Conservation (phyloP, 192 early-diverging fungal genomes). For the Thoreauomyces humboldtii region DNA sequence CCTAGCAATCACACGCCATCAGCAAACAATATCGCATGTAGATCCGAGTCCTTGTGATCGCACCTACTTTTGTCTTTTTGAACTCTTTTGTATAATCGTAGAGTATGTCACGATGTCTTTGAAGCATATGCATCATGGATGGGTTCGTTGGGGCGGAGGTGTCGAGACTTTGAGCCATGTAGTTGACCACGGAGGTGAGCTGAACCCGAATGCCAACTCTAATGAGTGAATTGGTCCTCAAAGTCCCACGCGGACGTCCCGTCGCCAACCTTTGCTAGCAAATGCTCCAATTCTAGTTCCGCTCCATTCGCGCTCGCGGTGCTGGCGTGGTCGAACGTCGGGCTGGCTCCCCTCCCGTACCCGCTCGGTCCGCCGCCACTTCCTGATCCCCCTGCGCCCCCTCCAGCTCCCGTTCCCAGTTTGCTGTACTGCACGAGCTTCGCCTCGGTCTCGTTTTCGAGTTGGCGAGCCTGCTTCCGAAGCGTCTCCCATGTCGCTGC, state of each 20-base stretch:
- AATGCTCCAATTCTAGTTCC: constrained; percentile 60
- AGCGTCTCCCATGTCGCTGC: constrained; percentile 60
- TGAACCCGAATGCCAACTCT: constrained; percentile 19
- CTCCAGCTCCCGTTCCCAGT: constrained; percentile 23
- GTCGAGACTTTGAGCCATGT: constrained; percentile 65
- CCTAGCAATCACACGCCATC: too few relatives aligned
- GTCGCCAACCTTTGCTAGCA: constrained; percentile 57
- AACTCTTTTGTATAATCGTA: constrained; percentile 80
- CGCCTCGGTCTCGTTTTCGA: constrained; percentile 71
- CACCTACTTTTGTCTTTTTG: constrained; percentile 60
- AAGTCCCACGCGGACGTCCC: not conserved
- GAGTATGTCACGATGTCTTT: constrained; percentile 73
- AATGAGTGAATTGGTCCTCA: not conserved
- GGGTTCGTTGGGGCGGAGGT: constrained; percentile 50
- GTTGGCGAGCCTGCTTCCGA: constrained; percentile 65
- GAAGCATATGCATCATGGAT: constrained; percentile 70
- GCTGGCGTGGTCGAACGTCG: not conserved
- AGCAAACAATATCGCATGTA: too few relatives aligned
- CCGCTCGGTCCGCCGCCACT: constrained; percentile 17
- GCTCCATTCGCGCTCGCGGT: constrained; percentile 29
- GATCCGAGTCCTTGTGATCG: too few relatives aligned
- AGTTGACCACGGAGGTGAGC: constrained; percentile 58
- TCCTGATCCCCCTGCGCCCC: too few relatives aligned
- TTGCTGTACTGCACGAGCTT: constrained; percentile 58
- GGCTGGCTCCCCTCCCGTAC: not conserved